These are phyloP conservation scores for Hortiboletus flavorubellus DNA, from an alignment of 768 basidiomycete genomes.

Conservation along the genomic window DNA sequence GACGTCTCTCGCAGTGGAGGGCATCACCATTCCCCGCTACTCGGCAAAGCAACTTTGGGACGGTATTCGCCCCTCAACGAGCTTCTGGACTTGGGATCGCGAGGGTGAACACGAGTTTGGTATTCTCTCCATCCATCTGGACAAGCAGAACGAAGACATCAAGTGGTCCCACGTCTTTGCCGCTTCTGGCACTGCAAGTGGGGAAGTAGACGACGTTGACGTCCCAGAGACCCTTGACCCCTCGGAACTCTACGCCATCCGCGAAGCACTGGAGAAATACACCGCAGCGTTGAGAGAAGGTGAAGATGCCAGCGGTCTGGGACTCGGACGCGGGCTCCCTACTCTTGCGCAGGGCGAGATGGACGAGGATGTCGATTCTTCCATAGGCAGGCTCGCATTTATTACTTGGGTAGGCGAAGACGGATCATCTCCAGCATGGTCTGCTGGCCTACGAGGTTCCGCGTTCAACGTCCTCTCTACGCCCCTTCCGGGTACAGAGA, in stretches of 20 bases:
- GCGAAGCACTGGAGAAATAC: conserved; percentile 84
- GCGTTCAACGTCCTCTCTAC: conserved; percentile 62
- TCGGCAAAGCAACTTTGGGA: conserved; percentile 74
- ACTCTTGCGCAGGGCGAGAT: conserved; percentile 85
- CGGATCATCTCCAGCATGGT: conserved; percentile 46
- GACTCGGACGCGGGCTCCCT: conserved; percentile 66
- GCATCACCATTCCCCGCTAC: conserved; percentile 52
- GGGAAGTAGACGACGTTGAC: conserved; percentile 48
- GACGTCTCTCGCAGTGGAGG: conserved; percentile 26
- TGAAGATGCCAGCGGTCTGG: conserved; percentile 58
- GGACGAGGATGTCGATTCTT: conserved; percentile 84
- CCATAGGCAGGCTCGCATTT: conserved; percentile 61
- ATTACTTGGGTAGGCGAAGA: conserved; percentile 65
- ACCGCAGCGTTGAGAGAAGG: conserved; percentile 60
- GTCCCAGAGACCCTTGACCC: conserved; percentile 90
- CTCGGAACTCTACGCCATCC: conserved; percentile 72
- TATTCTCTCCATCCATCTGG: conserved; percentile 77
- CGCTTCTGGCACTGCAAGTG: conserved; percentile 35
- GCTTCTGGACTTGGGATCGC: conserved; percentile 92
- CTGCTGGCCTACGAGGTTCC: conserved; percentile 29
- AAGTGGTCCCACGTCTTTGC: conserved; percentile 89
- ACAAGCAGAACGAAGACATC: conserved; percentile 79
- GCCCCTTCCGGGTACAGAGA: conserved; percentile 55
- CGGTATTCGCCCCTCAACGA: conserved; percentile 67
- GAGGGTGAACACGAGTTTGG: conserved; percentile 67